Percentiles rank a stretch among this genome's conserved stretches.
Conservation (phyloP, 2,329 filamentous ascomycete species). For the Sporothrix euskadiensis region DNA sequence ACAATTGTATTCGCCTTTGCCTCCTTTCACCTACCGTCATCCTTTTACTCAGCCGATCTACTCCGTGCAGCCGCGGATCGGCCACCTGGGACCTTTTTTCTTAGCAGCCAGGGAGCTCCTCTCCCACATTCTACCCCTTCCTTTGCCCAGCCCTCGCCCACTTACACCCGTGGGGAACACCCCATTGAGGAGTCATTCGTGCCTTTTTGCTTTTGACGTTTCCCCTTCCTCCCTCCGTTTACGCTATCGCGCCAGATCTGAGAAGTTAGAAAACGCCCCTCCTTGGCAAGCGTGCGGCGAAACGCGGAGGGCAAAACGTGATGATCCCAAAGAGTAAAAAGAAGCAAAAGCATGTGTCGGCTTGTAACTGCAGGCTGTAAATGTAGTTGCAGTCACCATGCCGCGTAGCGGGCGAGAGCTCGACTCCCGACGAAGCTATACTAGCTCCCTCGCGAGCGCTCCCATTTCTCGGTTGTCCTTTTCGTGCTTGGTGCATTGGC, state of each 20-base stretch:
- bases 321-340: neutral
- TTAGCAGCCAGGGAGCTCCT: neutral
- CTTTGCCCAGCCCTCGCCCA: neutral
- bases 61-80: constrained; percentile 33
- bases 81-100: constrained; percentile 15
- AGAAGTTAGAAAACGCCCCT: neutral
- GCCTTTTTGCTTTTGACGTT: neutral
- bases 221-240: neutral
- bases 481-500: neutral
- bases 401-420: neutral
- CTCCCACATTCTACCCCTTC: neutral
- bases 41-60: constrained; percentile 29
- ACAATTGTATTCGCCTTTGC: neutral
- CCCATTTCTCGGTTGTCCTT: constrained; percentile 24
- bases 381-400: neutral
- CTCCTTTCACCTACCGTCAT: constrained; percentile 4
- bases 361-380: neutral
- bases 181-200: neutral
- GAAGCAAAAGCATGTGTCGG: constrained; percentile 1
- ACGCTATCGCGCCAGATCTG: neutral
- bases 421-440: constrained; percentile 1
- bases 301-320: constrained; percentile 25
- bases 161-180: constrained; percentile 13
- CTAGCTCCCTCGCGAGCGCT: constrained; percentile 11
- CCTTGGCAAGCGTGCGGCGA: constrained; percentile 24